Base-by-base conservation (phyloP, 495 filamentous ascomycete species). In the Trichocladium uniseriatum region DNA sequence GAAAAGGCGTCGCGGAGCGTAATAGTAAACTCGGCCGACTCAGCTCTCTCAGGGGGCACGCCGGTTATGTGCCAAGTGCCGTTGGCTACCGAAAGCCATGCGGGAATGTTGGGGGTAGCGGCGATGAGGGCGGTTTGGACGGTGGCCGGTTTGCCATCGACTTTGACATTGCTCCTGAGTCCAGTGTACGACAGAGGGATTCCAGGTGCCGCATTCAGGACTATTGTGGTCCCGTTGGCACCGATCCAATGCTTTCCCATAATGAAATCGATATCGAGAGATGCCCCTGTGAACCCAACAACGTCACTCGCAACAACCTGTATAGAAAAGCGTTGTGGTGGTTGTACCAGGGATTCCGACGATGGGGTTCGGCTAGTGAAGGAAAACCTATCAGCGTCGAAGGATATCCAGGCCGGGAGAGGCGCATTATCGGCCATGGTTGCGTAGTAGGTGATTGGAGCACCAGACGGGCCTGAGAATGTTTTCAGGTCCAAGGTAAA, bases 351-450 rank as follows among this genome's bases (percentile, higher is more conserved):
- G 32, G 80, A 82, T 32, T 71, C 70, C 15, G 75, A 66, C 13
- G 79, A 62, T 5, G 88, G 89, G 4, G 82, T 82, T 38, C 68
- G 77, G n/a, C 89, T 89, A 6, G 78, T 79, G 56, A 95, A 95
- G 10, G 74, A 73, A 27, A 95, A 73, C 6, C 54, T 67, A 2
- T 58, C 51, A 2, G 75, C 55, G 58, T 94, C 80, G 56, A 96
- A 95, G 10, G 64, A 69, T 35, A 95, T 76, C 90, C 89, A 95
- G 5, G 89, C 86, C 29, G 90, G 90, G 34, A 95, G 68, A 27
- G 91, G 89, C 6, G 83, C 82, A 56, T 90, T 86, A 51, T 89
- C 81, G 3, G 62, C 66, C 32, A 84, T 83, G 10, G 84, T 80
- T 19, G 88, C 85, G 59, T 94, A 92, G 63, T 89, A 95, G 31